Evolutionary conservation across 768 basidiomycete species (phyloP), one percentile per base, ranked within the genome.

Genomic region (Russula compacta): DNA sequence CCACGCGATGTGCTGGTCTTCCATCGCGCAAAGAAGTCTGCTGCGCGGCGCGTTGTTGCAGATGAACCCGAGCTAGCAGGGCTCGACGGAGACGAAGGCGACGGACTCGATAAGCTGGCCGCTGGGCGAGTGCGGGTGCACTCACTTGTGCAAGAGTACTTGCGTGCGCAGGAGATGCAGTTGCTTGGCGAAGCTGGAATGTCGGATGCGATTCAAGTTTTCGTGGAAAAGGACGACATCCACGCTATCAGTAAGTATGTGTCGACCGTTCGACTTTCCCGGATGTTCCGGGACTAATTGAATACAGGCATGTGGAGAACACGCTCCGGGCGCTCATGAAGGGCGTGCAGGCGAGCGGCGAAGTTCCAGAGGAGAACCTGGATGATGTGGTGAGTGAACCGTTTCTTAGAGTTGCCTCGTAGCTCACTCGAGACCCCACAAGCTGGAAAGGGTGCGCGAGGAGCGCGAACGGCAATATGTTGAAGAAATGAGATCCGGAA

Each of bases 221-320:
- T 90, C 73, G 95, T 99, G 61, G 95, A 98, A 72, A 99, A 99
- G 78, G 95, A 98, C 69, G 94, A 97, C 72, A 85, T 83, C 33
- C 89, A 94, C 76, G 92, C 95, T 9, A 95, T 99, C 69, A 82
- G 85, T 65, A 81, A 77, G 93, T 94, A 65, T 66, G 88, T 81
- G 4, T 14, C n/a, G 38, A 6, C 17, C 36, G 38, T 19, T 53
- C 35, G n/a, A 15, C 29, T 21, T 19, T 32, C 21, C 24, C 17
- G 56, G 33, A 56, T 24, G 1, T n/a, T 4, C 12, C 38, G 33
- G 7, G 48, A 32, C 39, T 58, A 59, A 38, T 46, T 48, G 35
- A 56, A 21, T 32, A 8, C 14, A 92, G 89, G 47, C 89, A 92
- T 72, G 89, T 92, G 10, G 72, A 69, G 35, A 75, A 72, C 43